Conservation (phyloP, 495 filamentous ascomycete species). For the Penicillium mononematosum region DNA sequence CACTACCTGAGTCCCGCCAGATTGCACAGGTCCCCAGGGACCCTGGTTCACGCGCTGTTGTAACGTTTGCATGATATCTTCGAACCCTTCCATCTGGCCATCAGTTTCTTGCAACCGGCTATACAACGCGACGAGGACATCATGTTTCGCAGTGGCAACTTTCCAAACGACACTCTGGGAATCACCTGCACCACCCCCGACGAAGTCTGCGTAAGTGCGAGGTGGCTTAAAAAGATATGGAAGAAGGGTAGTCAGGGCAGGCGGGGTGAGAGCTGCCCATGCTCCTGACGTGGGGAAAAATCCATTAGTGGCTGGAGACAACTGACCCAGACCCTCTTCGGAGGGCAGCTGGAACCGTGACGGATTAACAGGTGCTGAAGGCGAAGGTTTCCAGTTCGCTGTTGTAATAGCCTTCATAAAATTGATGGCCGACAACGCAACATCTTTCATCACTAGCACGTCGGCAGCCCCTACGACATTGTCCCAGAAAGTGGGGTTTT, state of each 20-base stretch:
- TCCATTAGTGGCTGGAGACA: slow-evolving; percentile 39
- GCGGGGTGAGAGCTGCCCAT: slow-evolving; percentile 52
- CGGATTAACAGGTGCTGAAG: slow-evolving; percentile 21
- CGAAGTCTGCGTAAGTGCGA: slow-evolving; percentile 56
- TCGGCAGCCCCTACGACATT: slow-evolving; percentile 54
- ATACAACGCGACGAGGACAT: slow-evolving; percentile 50
- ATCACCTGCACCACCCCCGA: slow-evolving; percentile 57
- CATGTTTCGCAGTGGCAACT: slow-evolving; percentile 59
- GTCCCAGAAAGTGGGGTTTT: slow-evolving; percentile 51
- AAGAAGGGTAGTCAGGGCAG: slow-evolving; percentile 51
- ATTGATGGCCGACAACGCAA: slow-evolving; percentile 54
- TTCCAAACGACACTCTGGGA: slow-evolving; percentile 58
- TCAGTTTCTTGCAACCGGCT: slow-evolving; percentile 32
- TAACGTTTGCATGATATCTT: slow-evolving; percentile 47
- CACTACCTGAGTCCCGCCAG: slow-evolving; percentile 35
- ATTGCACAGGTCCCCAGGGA: slow-evolving; percentile 39
- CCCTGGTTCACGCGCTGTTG: slow-evolving; percentile 46
- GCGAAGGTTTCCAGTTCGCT: slow-evolving; percentile 52
- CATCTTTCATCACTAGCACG: slow-evolving; percentile 57
- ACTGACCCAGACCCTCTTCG: slow-evolving; percentile 36
- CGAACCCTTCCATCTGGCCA: slow-evolving; percentile 35
- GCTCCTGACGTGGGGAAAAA: slow-evolving; percentile 47
- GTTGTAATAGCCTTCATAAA: slow-evolving; percentile 54
- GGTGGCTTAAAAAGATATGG: slow-evolving; percentile 61
- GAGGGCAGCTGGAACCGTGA: slow-evolving; percentile 45